Evolutionary conservation across 495 filamentous ascomycete species (phyloP), one percentile per base, ranked within the genome.

Genomic region (Daldinia grandis): DNA sequence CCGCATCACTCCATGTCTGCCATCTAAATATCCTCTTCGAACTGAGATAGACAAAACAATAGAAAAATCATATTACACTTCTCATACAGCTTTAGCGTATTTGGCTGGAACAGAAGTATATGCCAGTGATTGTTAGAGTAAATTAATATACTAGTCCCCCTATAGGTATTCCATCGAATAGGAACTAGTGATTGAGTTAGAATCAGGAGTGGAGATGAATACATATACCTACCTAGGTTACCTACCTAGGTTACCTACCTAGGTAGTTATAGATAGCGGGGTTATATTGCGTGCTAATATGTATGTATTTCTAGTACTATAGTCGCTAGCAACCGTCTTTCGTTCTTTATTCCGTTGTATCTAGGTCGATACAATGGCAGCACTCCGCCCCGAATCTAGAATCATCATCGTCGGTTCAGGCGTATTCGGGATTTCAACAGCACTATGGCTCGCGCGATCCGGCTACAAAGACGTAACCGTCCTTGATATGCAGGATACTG

Each of bases 341-440:
- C 42, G 9, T 21, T 21, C 9, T 21, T 0, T 47, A 47, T 47
- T 24, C 8, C 9, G 19, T 47, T 24, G 10, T 47, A 53, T 30
- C 14, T 6, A 24, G 14, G 30, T 33, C n/a, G 7, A 38, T 60
- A 27, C 5, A 38, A 71, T 71, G 69, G 25, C 64, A 24, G 3
- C 25, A 55, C 62, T 72, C 25, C 56, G 4, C 12, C 47, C 19
- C 19, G 47, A 64, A 8, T 72, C 77, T 2, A 76, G 76, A 28
- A 81, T 83, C 38, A 64, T 80, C 38, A 79, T 85, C 54, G 69
- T 85, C 35, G 83, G 83, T 5, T 81, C 81, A 0, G 83, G 83
- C 50, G 75, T 80, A 60, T 85, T 85, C 60, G 83, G 83, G 12
- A 71, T 84, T 27, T 76, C 73, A 35, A 76, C 76, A 1, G 79